Evolutionary conservation across 495 filamentous ascomycete genomes (phyloP).

Genomic region (Pyrenula aspistea): DNA sequence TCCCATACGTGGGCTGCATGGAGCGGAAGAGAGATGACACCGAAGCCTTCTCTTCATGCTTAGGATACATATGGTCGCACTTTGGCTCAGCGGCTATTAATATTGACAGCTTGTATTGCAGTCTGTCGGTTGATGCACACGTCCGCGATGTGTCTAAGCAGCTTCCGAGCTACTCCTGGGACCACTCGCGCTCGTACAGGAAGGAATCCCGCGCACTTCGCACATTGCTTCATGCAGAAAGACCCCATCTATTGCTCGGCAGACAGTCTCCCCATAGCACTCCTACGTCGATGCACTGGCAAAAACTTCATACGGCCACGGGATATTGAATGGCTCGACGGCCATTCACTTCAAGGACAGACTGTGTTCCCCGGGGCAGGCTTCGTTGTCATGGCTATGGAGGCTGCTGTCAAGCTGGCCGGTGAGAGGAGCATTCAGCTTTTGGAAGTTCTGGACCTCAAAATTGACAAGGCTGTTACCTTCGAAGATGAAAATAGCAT

Average conservation of each 20-base stretch:
- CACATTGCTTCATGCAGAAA: conserved; percentile 6
- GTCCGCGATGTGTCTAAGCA: conserved; percentile 18
- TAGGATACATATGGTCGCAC: conserved; percentile 10
- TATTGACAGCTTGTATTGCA: conserved; percentile 9
- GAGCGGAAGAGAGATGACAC: conserved; percentile 11
- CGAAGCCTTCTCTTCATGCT: conserved; percentile 14
- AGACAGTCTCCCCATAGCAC: not conserved
- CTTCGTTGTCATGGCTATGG: conserved; percentile 26
- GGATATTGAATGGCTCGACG: conserved; percentile 28
- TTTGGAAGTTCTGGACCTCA: not conserved
- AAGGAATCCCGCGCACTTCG: conserved; percentile 32
- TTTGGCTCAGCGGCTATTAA: conserved; percentile 19
- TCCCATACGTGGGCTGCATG: conserved; percentile 10
- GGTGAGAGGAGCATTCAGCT: not conserved
- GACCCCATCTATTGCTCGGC: not conserved
- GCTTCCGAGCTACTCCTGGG: conserved; percentile 35
- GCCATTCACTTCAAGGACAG: conserved; percentile 26
- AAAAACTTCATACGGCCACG: not conserved
- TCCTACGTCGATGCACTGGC: not conserved
- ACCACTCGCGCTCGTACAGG: conserved; percentile 12
- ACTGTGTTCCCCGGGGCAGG: conserved; percentile 29
- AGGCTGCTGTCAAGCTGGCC: conserved; percentile 16
- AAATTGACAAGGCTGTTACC: not conserved
- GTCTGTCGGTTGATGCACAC: conserved; percentile 7
- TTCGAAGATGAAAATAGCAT: not conserved